These are phyloP conservation scores for Cladosporium sp. DNA, from an alignment of 2,329 filamentous ascomycete genomes.

Conservation along the genomic window DNA sequence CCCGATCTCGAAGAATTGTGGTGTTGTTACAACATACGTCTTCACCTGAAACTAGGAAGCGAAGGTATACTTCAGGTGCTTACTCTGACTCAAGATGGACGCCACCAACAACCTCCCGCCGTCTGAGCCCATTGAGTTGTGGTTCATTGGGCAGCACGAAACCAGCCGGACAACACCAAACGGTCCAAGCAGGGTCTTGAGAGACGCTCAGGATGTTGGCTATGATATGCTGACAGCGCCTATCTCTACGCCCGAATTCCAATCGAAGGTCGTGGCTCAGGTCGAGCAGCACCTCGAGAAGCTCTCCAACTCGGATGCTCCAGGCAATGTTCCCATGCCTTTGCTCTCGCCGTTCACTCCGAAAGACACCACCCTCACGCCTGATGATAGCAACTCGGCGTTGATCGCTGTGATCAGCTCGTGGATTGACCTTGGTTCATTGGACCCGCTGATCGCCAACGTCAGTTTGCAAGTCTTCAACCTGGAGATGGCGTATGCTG, in stretches of 20 bases:
- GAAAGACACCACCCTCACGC: conserved; percentile 74
- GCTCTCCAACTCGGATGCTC: conserved; percentile 44
- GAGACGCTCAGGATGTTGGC: conserved; percentile 62
- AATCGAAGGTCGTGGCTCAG: conserved; percentile 65
- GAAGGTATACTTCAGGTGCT: not conserved
- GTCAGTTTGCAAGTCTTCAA: conserved; percentile 88
- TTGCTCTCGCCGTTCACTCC: conserved; percentile 68
- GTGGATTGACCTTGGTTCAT: conserved; percentile 88
- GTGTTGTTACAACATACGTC: not conserved
- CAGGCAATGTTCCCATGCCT: conserved; percentile 46
- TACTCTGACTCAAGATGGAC: conserved; percentile 6
- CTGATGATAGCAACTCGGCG: conserved; percentile 68
- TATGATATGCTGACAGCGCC: conserved; percentile 79
- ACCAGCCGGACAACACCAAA: conserved; percentile 63
- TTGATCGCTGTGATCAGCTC: conserved; percentile 79
- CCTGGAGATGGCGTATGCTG: conserved; percentile 89
- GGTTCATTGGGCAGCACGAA: conserved; percentile 76
- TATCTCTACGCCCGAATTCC: conserved; percentile 75
- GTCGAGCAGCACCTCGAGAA: conserved; percentile 58
- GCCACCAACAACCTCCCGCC: conserved; percentile 1
- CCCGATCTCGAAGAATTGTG: not conserved
- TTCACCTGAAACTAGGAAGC: not conserved
- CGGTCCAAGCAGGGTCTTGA: conserved; percentile 60
- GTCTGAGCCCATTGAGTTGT: conserved; percentile 40
- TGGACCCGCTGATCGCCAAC: conserved; percentile 78